phyloP scores from a whole-genome alignment of 2,329 filamentous ascomycete genomes.

The Penicillium sp. region DNA sequence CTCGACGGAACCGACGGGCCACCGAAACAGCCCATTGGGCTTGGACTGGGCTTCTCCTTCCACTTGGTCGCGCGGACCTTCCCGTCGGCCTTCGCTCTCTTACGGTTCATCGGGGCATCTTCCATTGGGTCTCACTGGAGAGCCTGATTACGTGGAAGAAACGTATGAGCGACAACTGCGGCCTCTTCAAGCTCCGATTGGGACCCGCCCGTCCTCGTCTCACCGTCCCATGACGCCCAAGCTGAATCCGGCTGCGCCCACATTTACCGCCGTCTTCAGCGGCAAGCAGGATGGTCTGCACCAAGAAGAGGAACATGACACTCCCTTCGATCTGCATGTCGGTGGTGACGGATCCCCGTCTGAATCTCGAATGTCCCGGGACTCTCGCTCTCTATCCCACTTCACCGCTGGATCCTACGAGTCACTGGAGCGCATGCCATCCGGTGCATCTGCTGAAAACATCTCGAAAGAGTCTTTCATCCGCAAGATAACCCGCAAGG shows the following conservation, averaged over 20 bases:
- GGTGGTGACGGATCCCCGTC: constrained; percentile 38
- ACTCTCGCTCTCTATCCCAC: constrained; percentile 41
- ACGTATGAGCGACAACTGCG: constrained; percentile 44
- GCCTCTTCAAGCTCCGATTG: constrained; percentile 63
- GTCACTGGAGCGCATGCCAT: constrained; percentile 43
- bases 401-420: constrained; percentile 45
- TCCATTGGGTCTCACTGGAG: constrained; percentile 49
- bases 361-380: constrained; percentile 40
- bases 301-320: constrained; percentile 29
- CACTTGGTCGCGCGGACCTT: constrained; percentile 70
- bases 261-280: constrained; percentile 69
- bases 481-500: constrained; percentile 47
- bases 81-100: constrained; percentile 73
- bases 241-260: constrained; percentile 83
- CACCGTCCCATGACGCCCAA: constrained; percentile 52
- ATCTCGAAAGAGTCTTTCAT: constrained; percentile 46
- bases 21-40: constrained; percentile 47
- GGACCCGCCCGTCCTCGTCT: constrained; percentile 62
- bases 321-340: constrained; percentile 26
- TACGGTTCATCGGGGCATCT: constrained; percentile 64
- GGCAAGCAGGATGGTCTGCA: constrained; percentile 41
- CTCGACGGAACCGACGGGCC: constrained; percentile 47
- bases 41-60: constrained; percentile 49
- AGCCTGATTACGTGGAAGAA: constrained; percentile 44
- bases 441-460: constrained; percentile 38